These are phyloP conservation scores for Penicillium sp. DNA, from an alignment of 2,329 filamentous ascomycete genomes.

Conservation along the genomic window DNA sequence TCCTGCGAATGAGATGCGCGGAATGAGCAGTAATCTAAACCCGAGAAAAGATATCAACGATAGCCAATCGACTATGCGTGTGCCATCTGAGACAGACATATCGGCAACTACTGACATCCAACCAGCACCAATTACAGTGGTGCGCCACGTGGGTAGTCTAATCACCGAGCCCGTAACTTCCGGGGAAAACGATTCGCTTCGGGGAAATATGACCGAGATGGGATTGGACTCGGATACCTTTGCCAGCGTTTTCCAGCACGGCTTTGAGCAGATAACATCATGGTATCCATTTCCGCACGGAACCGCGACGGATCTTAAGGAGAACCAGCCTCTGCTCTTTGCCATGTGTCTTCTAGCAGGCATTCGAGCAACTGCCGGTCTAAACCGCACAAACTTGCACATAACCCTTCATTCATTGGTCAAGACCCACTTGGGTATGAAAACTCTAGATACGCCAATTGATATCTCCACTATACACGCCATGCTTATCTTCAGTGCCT, in stretches of 20 bases:
- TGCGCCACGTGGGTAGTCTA: constrained; percentile 9
- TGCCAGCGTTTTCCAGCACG: constrained; percentile 2
- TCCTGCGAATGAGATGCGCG: not conserved
- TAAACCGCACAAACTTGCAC: constrained; percentile 5
- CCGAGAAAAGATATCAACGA: not conserved
- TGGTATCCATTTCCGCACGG: constrained; percentile 9
- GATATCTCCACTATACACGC: constrained; percentile 8
- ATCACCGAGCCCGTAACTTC: constrained; percentile 7
- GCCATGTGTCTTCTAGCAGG: constrained; percentile 8
- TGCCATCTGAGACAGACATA: not conserved
- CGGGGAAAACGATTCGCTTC: constrained; percentile 4
- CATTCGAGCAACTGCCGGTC: constrained; percentile 5
- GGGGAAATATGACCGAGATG: constrained; percentile 8
- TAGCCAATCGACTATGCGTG: not conserved
- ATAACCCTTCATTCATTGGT: constrained; percentile 8
- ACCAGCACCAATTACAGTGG: constrained; percentile 10
- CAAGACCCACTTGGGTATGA: constrained; percentile 7
- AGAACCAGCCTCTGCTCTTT: constrained; percentile 8
- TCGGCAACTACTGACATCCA: constrained; percentile 4
- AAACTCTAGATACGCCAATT: constrained; percentile 5
- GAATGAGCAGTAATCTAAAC: not conserved
- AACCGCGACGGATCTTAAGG: constrained; percentile 6
- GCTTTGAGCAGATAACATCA: constrained; percentile 8
- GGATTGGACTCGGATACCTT: constrained; percentile 8
- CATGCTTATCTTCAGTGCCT: constrained; percentile 8